Evolutionary conservation across 1,284 basidiomycete genomes (phyloP).

Genomic region (Ceratobasidium sp.): DNA sequence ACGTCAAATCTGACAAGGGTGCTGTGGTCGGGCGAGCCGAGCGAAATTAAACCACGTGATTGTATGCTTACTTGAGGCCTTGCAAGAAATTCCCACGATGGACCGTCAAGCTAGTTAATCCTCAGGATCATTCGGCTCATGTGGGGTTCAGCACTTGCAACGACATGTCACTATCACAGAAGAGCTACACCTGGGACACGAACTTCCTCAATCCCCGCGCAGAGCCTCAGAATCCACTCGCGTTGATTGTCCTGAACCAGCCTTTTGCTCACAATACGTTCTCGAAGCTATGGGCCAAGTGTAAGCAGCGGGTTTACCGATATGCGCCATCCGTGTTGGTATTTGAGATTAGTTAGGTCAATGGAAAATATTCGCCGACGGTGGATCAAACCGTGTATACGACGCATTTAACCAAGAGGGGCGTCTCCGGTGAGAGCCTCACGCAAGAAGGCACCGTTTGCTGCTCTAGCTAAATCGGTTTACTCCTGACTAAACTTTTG

Average conservation of each 20-base stretch:
- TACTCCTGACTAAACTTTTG: slow-evolving; percentile 32
- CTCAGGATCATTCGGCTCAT: too few species aligned
- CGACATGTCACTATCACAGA: background rate
- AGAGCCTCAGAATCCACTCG: slow-evolving; percentile 45
- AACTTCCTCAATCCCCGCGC: slow-evolving; percentile 11
- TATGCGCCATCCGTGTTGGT: slow-evolving; percentile 49
- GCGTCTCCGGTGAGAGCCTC: slow-evolving; percentile 47
- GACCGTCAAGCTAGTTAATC: too few species aligned
- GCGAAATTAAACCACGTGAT: too few species aligned
- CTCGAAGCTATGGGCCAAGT: slow-evolving; percentile 69
- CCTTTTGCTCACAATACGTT: slow-evolving; percentile 75
- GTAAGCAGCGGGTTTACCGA: slow-evolving; percentile 47
- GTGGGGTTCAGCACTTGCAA: too few species aligned
- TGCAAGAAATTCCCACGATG: too few species aligned
- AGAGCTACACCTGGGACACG: slow-evolving; percentile 22
- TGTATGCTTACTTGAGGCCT: too few species aligned
- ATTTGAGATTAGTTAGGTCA: slow-evolving; percentile 40
- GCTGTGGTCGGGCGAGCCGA: too few species aligned
- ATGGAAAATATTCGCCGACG: slow-evolving; percentile 79
- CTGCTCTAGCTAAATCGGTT: background rate
- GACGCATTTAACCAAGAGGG: slow-evolving; percentile 60
- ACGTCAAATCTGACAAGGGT: too few species aligned
- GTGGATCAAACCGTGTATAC: slow-evolving; percentile 88
- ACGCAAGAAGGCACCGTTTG: slow-evolving; percentile 26
- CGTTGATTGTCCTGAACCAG: slow-evolving; percentile 88